A percentile compares a stretch with the other conserved stretches of the same genome.
phyloP scores from a whole-genome alignment of 768 basidiomycete species.

The Ramaria rubella region DNA sequence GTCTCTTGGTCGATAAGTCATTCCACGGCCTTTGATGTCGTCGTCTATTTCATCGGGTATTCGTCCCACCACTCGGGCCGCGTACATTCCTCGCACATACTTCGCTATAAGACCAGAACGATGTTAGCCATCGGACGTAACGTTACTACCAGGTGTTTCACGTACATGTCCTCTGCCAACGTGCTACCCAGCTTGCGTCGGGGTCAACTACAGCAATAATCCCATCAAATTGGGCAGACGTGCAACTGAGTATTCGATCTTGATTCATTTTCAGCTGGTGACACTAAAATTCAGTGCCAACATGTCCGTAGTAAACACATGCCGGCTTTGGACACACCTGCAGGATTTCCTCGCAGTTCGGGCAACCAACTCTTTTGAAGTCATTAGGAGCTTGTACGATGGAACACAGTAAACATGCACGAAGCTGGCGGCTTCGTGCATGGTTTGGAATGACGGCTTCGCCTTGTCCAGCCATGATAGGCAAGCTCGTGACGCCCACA shows the following conservation, averaged over 20 bases:
- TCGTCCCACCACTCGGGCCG: constrained; percentile 79
- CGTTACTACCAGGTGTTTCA: constrained; percentile 11
- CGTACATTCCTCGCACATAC: constrained; percentile 88
- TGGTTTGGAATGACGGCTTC: constrained; percentile 47
- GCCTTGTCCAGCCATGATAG: neutral
- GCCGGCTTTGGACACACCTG: constrained; percentile 48
- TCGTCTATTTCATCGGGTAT: constrained; percentile 81
- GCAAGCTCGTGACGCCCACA: no score
- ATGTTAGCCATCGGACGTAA: neutral
- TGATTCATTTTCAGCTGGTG: constrained; percentile 78
- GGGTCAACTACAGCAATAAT: constrained; percentile 83
- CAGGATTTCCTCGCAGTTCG: constrained; percentile 94
- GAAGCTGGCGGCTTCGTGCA: constrained; percentile 64
- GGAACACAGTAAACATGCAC: constrained; percentile 92
- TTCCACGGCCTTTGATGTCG: constrained; percentile 67
- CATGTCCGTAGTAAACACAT: neutral
- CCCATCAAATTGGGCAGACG: constrained; percentile 90
- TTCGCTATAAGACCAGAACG: constrained; percentile 52
- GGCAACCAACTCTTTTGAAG: constrained; percentile 83
- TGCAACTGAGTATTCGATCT: constrained; percentile 80
- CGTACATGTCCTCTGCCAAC: constrained; percentile 92
- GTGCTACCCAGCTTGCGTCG: constrained; percentile 88
- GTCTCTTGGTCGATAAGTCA: constrained; percentile 82
- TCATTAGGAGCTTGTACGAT: constrained; percentile 79
- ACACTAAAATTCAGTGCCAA: neutral